phyloP scores from a whole-genome alignment of 1,284 basidiomycete species.

The Golubevia pallescens region DNA sequence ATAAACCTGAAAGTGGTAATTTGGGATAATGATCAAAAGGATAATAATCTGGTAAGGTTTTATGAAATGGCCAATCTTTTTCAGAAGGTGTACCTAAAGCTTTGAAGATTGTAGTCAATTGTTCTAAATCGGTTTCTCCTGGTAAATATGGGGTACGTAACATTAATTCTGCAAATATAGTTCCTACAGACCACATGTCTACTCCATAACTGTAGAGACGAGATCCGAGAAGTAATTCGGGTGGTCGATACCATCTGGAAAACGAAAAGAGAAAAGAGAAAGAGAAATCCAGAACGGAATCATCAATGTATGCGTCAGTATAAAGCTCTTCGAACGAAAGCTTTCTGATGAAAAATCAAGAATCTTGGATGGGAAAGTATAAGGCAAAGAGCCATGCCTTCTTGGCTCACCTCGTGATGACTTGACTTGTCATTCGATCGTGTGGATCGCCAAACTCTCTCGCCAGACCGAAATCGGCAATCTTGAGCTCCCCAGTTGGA shows the following conservation, averaged over 20 bases:
- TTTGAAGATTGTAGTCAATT: slow-evolving; percentile 89
- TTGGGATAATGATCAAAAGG: slow-evolving; percentile 71
- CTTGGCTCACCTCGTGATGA: slow-evolving; percentile 81
- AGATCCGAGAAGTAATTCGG: slow-evolving; percentile 86
- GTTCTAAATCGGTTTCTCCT: slow-evolving; percentile 93
- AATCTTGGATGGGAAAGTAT: too few relatives aligned
- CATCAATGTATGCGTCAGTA: not conserved
- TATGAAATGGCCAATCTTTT: slow-evolving; percentile 91
- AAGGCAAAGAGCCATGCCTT: too few relatives aligned
- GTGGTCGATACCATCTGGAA: slow-evolving; percentile 92
- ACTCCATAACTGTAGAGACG: slow-evolving; percentile 86
- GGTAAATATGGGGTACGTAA: slow-evolving; percentile 89
- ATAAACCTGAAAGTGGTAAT: slow-evolving; percentile 80
- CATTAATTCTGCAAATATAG: slow-evolving; percentile 95
- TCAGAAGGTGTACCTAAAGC: slow-evolving; percentile 94
- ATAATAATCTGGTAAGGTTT: slow-evolving; percentile 65
- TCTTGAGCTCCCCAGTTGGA: slow-evolving; percentile 87
- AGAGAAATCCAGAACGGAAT: not conserved
- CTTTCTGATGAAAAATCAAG: too few relatives aligned
- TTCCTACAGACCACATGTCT: slow-evolving; percentile 93
- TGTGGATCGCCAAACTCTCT: slow-evolving; percentile 92
- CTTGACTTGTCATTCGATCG: slow-evolving; percentile 95
- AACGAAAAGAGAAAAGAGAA: not conserved
- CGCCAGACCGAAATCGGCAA: slow-evolving; percentile 98
- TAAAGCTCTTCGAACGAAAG: not conserved